Base-by-base conservation (phyloP, 2,329 filamentous ascomycete genomes). In the Aspergillus sclerotialis region DNA sequence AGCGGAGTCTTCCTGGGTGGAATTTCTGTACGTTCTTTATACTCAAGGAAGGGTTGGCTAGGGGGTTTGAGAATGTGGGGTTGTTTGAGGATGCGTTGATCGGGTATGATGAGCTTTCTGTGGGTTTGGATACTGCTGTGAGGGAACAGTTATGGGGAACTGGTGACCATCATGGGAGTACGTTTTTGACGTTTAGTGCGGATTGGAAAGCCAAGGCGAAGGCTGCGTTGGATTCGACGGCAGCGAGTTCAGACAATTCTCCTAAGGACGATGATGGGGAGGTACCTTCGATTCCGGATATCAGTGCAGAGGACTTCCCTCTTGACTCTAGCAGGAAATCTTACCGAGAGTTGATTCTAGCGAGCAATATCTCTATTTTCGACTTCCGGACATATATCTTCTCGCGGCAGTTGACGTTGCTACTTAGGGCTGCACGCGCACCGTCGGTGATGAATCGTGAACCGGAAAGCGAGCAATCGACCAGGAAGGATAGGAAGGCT, bases 21-120 rank as follows among this genome's bases (percentile, higher is more conserved):
- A 98, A 98, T 55, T 98, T 98, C 56, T 96, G 92, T 62, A 98
- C 92, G 0, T 98, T 98, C 58, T 98, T 98, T 58, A 89, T 98
- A 11, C 72, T 98, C 7, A 98, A 98, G 54, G 92, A 98, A 60
- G 92, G 92, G 0, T 67, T 98, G 23, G 90, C 92, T 1, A 76
- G 86, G 46, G 93, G 90, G 0, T 94, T 98, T 47, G 93, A 98
- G 60, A 96, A 86, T 55, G 89, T 96, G 3, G 93, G 93, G 1
- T 69, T 98, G 7, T 86, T 95, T 7, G 92, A 98, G 54, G 92
- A 98, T 70, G 90, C 92, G 3, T 67, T 98, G 25, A 84, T 92
- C 4, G 87, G 88, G 10, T 98, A 98, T 49, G 92, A 96, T 58
- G 90, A 98, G 64, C 76, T 98, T 7, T 84, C 84, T 27, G 79